Conservation (phyloP, 1,284 basidiomycete genomes). For the Ustilago shanxiensis region DNA sequence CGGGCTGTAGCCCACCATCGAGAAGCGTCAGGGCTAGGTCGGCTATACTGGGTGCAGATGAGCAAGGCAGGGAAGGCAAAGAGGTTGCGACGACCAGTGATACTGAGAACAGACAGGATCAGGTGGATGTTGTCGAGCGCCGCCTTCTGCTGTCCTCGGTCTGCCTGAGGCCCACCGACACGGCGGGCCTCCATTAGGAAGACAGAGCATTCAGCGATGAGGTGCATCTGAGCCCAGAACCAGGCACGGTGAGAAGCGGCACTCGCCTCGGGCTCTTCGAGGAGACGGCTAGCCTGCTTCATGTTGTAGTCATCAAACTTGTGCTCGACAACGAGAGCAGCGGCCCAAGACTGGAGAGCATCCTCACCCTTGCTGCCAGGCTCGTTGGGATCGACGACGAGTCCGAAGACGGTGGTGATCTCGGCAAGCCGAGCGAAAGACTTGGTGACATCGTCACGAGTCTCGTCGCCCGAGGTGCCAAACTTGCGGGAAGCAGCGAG, state of each 20-base stretch:
- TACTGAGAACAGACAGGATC: conserved; percentile 48
- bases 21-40: conserved; percentile 38
- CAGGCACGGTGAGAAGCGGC: conserved; percentile 69
- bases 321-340: conserved; percentile 70
- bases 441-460: conserved; percentile 64
- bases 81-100: conserved; percentile 47
- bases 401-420: conserved; percentile 70
- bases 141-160: conserved; percentile 44
- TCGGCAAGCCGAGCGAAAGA: conserved; percentile 71
- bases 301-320: conserved; percentile 72
- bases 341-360: conserved; percentile 70
- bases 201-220: conserved; percentile 72
- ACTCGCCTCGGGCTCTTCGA: conserved; percentile 58
- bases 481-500: conserved; percentile 62
- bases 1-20: conserved; percentile 52
- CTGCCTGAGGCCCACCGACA: conserved; percentile 26
- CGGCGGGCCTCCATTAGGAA: conserved; percentile 71
- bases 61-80: conserved; percentile 53
- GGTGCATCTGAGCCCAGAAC: conserved; percentile 72
- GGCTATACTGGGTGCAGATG: conserved; percentile 49
- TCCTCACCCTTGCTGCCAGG: conserved; percentile 33
- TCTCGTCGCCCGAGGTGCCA: conserved; percentile 43
- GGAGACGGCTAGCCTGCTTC: conserved; percentile 62
- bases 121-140: conserved; percentile 53
- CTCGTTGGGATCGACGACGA: conserved; percentile 65